phyloP scores from a whole-genome alignment of 2,329 filamentous ascomycete species.

The Sclerotinia borealis region DNA sequence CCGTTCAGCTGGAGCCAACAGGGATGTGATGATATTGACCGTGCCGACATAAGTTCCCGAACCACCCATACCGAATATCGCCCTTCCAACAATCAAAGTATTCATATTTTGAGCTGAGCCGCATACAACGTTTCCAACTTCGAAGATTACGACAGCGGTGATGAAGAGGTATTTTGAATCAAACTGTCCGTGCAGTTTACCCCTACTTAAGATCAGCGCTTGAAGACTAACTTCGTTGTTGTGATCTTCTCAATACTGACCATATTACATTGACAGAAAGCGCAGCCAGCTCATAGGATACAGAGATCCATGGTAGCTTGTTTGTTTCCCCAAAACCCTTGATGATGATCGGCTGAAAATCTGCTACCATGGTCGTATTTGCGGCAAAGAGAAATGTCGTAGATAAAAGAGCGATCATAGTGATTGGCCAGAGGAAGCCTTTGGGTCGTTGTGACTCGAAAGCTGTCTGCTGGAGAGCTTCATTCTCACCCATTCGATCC shows the following conservation, averaged over 20 bases:
- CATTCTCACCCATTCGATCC: too few species aligned
- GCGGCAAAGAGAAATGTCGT: conserved; percentile 38
- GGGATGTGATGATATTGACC: too few species aligned
- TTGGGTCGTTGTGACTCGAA: too few species aligned
- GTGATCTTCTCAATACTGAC: too few species aligned
- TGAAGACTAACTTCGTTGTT: neutral
- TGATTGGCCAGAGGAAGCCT: conserved; percentile 27
- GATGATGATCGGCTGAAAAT: conserved; percentile 40
- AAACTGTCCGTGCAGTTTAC: conserved; percentile 32
- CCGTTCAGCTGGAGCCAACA: too few species aligned
- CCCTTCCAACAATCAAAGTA: conserved; percentile 43
- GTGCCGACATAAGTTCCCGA: too few species aligned
- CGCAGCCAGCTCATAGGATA: conserved; percentile 38
- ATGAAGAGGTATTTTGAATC: conserved; percentile 33
- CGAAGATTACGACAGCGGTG: conserved; percentile 27
- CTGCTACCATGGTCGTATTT: conserved; percentile 46
- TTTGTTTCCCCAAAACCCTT: conserved; percentile 34
- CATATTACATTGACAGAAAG: conserved; percentile 36
- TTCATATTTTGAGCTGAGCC: conserved; percentile 34
- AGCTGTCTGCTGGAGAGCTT: too few species aligned
- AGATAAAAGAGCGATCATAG: conserved; percentile 29
- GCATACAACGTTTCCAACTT: conserved; percentile 33
- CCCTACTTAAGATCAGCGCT: conserved; percentile 8
- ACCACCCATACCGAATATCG: conserved; percentile 41
- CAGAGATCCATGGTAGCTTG: conserved; percentile 39